Evolutionary conservation across 2,329 filamentous ascomycete genomes (phyloP).

Genomic region (Xylariaceae sp.): DNA sequence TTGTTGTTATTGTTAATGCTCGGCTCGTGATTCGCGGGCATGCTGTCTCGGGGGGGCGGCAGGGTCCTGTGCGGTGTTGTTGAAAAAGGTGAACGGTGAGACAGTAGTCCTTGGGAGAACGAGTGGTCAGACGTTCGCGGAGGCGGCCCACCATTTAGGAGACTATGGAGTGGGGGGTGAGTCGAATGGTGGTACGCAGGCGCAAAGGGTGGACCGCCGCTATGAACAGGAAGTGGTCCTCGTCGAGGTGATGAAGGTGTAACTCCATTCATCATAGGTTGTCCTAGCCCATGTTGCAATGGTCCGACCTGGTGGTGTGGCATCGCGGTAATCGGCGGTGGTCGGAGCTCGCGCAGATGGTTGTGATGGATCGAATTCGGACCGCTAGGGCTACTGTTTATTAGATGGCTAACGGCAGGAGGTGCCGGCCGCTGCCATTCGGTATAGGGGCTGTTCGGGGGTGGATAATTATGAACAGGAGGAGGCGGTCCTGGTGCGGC

Average conservation of each 20-base stretch:
- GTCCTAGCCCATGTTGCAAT: slow-evolving; percentile 39
- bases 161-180: slow-evolving; percentile 28
- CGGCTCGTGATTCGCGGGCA: slow-evolving; percentile 30
- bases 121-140: slow-evolving; percentile 42
- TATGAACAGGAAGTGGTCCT: slow-evolving; percentile 37
- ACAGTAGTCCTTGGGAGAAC: slow-evolving; percentile 41
- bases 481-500: slow-evolving; percentile 34
- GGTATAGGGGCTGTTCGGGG: slow-evolving; percentile 34
- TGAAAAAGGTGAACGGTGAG: slow-evolving; percentile 39
- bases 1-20: slow-evolving; percentile 30
- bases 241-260: slow-evolving; percentile 46
- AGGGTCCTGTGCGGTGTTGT: slow-evolving; percentile 43
- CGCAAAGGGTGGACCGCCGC: slow-evolving; percentile 37
- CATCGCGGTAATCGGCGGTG: slow-evolving; percentile 41
- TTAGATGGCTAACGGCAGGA: slow-evolving; percentile 42
- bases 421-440: slow-evolving; percentile 51
- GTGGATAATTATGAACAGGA: slow-evolving; percentile 36
- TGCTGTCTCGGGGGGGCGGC: slow-evolving; percentile 38
- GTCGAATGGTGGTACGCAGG: slow-evolving; percentile 32
- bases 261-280: slow-evolving; percentile 40
- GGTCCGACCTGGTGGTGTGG: slow-evolving; percentile 39
- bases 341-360: slow-evolving; percentile 43
- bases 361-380: slow-evolving; percentile 28
- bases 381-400: slow-evolving; percentile 43
- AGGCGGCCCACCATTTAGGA: slow-evolving; percentile 38